These are phyloP conservation scores for Podila minutissima DNA, from an alignment of 192 early-diverging fungal genomes.

Conservation along the genomic window DNA sequence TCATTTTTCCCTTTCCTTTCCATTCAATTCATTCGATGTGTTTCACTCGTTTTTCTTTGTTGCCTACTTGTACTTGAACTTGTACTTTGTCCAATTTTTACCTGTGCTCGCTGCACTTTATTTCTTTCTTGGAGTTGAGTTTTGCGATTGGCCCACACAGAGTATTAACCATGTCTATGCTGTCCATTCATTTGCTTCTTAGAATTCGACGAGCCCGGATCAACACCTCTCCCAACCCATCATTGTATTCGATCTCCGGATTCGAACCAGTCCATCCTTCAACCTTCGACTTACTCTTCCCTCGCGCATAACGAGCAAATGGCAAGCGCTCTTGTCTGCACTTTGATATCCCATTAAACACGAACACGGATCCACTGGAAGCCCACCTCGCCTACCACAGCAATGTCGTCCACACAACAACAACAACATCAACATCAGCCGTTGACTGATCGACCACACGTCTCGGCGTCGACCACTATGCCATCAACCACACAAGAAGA, in stretches of 20 bases:
- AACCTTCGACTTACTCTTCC: neutral
- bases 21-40: neutral
- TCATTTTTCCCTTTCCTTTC: neutral
- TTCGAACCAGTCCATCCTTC: neutral
- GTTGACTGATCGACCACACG: neutral
- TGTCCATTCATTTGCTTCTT: neutral
- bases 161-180: neutral
- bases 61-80: neutral
- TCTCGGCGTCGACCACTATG: too few relatives aligned
- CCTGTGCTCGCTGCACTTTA: too few relatives aligned
- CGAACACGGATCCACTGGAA: neutral
- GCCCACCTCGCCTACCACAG: neutral
- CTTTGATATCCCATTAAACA: neutral
- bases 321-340: neutral
- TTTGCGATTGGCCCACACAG: too few relatives aligned
- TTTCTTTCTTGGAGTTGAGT: too few relatives aligned
- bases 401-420: neutral
- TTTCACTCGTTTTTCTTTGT: neutral
- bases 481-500: neutral
- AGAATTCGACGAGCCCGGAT: neutral
- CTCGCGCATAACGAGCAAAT: neutral
- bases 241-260: slow-evolving; percentile 2
- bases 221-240: neutral
- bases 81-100: too few relatives aligned
- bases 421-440: slow-evolving; percentile 6